Base-by-base conservation (phyloP, 148 eudicot genomes). In the Vaccinium corymbosum region DNA sequence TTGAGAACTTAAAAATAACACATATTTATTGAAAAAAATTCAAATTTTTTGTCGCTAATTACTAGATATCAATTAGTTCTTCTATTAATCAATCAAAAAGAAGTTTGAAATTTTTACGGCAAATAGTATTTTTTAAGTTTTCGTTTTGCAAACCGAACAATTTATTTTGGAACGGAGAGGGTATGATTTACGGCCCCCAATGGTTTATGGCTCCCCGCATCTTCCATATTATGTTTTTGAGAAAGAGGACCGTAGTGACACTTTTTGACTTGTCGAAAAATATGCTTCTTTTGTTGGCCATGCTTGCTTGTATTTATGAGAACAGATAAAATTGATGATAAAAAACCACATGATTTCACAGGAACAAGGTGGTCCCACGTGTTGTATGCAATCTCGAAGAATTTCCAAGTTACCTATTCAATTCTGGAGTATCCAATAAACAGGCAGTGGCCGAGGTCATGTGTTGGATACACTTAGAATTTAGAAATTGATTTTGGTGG, bases 271-370 rank as follows among this genome's bases (percentile, higher is more conserved):
- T 53, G 48, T 53, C 64, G 38, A 53, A 56, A 53, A 51, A 32
- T 79, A 29, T 55, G 81, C 46, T 53, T 32, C 66, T 19, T 52
- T 55, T 79, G 62, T 52, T 79, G 81, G 64, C 81, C 81, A 79
- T 79, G 81, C 81, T 79, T 79, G 66, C 81, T 19, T 79, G 48
- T 79, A 55, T 79, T 27, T 55, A 52, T 29, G 32, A 52, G 17
- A 52, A 27, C 80, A 52, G 17, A 48, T 55, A 48, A 76, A 75
- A 27, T 19, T 8, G n/a, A n/a, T 46, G 11, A 11, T 4, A 4
- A 17, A 48, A 78, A 78, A 27, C 5, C 25, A 13, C 13, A 79
- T 15, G 81, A 48, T 17, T 25, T 29, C 64, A 79, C 15, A 6
- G 64, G 81, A 53, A 66, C 64, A 79, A 35, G 6, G 7, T 53